These are phyloP conservation scores for Salicornia ramosissima DNA, from an alignment of 148 eudicot genomes.

Conservation along the genomic window DNA sequence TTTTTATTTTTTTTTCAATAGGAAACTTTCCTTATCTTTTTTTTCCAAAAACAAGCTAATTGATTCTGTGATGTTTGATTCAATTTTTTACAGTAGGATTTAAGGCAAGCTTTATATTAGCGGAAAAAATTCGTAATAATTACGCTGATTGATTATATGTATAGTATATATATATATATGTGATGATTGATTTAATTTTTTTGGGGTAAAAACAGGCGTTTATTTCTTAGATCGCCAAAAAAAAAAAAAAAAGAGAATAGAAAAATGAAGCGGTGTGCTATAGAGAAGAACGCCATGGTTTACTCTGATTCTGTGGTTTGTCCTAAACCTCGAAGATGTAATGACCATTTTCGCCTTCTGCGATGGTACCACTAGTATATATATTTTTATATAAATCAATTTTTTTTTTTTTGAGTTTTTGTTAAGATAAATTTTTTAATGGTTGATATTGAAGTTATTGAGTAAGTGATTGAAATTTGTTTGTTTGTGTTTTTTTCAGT, in stretches of 20 bases:
- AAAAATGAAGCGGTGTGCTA: conserved; percentile 15
- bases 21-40: too few species aligned
- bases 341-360: conserved; percentile 24
- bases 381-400: not conserved
- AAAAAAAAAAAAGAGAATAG: not conserved
- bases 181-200: too few species aligned
- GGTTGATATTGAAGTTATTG: not conserved
- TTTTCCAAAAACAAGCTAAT: too few species aligned
- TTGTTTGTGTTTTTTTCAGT: conserved; percentile 24
- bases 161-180: too few species aligned
- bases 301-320: conserved; percentile 38
- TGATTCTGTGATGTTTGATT: too few species aligned
- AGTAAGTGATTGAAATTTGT: not conserved
- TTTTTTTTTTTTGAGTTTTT: not conserved
- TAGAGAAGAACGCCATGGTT: conserved; percentile 1
- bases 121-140: too few species aligned
- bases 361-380: conserved; percentile 26
- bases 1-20: too few species aligned
- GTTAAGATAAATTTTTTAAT: not conserved
- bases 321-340: conserved; percentile 52
- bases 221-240: too few species aligned
- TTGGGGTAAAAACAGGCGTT: too few species aligned
- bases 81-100: too few species aligned
- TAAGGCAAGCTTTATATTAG: too few species aligned
- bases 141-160: too few species aligned